Conservation (phyloP, 768 basidiomycete species). For the Boletus subparvulus region DNA sequence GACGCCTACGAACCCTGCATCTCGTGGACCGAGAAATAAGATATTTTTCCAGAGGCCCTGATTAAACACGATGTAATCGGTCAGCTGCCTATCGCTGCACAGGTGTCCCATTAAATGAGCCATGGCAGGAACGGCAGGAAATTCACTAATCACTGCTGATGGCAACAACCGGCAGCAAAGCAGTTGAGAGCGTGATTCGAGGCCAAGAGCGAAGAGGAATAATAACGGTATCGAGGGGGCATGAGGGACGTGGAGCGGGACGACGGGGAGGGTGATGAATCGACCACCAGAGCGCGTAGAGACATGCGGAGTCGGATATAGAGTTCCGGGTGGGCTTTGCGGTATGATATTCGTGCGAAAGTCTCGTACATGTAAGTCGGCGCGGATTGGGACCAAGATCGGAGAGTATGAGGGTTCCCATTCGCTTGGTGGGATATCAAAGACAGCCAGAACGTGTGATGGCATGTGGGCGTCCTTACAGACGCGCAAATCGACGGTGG, state of each 20-base stretch:
- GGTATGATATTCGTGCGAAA: conserved; percentile 40
- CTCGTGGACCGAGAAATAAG: conserved; percentile 51
- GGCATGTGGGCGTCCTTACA: conserved; percentile 47
- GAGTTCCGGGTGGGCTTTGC: conserved; percentile 32
- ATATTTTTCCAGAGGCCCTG: conserved; percentile 70
- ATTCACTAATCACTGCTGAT: conserved; percentile 49
- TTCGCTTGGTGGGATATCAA: conserved; percentile 31
- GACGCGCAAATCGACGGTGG: conserved; percentile 49
- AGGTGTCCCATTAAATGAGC: conserved; percentile 46
- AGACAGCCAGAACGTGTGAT: conserved; percentile 57
- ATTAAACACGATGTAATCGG: conserved; percentile 38
- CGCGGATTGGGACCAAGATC: conserved; percentile 53
- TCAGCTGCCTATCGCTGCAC: conserved; percentile 37
- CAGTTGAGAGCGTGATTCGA: conserved; percentile 47
- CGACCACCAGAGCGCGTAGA: conserved; percentile 22
- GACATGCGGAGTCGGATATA: conserved; percentile 33
- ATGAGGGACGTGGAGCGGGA: conserved; percentile 50
- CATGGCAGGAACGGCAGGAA: conserved; percentile 62
- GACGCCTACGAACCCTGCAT: conserved; percentile 45
- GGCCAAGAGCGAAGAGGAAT: conserved; percentile 55
- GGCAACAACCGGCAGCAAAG: conserved; percentile 58
- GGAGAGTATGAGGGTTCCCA: conserved; percentile 36
- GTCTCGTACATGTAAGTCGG: conserved; percentile 42
- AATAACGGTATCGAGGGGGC: conserved; percentile 54
- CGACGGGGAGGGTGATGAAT: conserved; percentile 51